Base-by-base conservation (phyloP, 140 eudicot species). In the Stevia rebaudiana region DNA sequence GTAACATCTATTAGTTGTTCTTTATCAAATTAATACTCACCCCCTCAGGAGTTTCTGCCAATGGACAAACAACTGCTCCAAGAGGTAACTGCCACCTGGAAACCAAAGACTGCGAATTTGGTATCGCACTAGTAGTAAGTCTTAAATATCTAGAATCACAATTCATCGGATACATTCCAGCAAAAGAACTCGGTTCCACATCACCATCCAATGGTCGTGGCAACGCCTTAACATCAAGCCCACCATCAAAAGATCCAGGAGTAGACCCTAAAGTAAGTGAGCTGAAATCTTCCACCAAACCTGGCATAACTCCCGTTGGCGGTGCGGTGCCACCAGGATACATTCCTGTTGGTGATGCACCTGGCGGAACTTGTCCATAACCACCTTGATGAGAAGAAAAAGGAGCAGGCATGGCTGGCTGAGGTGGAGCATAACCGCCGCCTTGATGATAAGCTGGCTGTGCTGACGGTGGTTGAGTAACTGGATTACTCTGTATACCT, bases 31-130 rank as follows among this genome's bases (percentile, higher is more conserved):
- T 18, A 17, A 35, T 18, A 72, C 98, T 77, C 69, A 92, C 98
- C 89, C 98, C 98, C 49, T 67, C 80, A 37, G 94, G 95, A 79
- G 94, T 70, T 82, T 72, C 96, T 57, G 98, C 98, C 37, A 92
- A 86, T 42, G 98, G 98, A 74, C 96, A 92, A 44, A 92, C 98
- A 80, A 87, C 98, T 22, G 98, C 96, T 70, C 98, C 98, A 79
- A 92, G 86, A 72, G 96, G 96, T 71, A 92, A 74, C 71, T 92
- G 98, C 98, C 98, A 92, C 81, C 96, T 80, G 21, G 98, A 87
- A 52, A 82, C 89, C 73, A 92, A 63, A 13, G 98, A 92, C 72
- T 92, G 98, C 25, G 98, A 92, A 83, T 77, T 88, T 23, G 98
- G 98, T 49, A 92, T 77, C 51, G 84, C 89, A 71, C 89, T 75